A percentile compares a stretch with the other conserved stretches of the same genome.
These are phyloP conservation scores for Saposhnikovia divaricata DNA, from an alignment of 129 eudicot genomes.

Conservation along the genomic window DNA sequence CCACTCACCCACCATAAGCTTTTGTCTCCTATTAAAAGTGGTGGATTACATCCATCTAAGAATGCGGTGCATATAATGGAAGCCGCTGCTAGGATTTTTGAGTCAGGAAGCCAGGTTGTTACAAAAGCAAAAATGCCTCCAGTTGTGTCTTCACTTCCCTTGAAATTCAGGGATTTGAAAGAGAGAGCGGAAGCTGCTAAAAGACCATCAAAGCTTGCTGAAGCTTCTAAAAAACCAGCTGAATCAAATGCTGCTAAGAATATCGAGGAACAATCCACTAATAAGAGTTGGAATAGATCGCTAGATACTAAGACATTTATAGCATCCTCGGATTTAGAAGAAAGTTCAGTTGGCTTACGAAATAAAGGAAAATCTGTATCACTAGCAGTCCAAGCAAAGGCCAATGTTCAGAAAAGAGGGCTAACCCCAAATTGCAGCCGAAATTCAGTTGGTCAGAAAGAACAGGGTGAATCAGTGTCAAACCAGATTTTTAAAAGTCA, in stretches of 20 bases:
- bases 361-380: constrained; percentile 60
- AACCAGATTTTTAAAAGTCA: constrained; percentile 38
- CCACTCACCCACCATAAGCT: constrained; percentile 73
- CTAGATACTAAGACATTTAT: constrained; percentile 33
- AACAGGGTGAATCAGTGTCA: constrained; percentile 18
- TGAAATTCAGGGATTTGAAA: constrained; percentile 47
- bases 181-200: constrained; percentile 53
- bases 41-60: constrained; percentile 43
- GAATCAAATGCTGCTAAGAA: constrained; percentile 47
- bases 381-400: constrained; percentile 92
- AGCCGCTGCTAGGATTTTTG: constrained; percentile 77
- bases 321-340: constrained; percentile 33
- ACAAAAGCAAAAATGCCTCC: constrained; percentile 31
- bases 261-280: constrained; percentile 56
- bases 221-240: constrained; percentile 32
- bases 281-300: constrained; percentile 65
- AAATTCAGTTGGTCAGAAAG: constrained; percentile 24
- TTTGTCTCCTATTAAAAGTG: constrained; percentile 77
- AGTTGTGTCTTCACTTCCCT: constrained; percentile 58
- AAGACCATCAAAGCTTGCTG: constrained; percentile 40
- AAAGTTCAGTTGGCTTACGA: constrained; percentile 21
- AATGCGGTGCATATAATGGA: constrained; percentile 78
- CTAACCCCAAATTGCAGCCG: constrained; percentile 27
- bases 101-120: constrained; percentile 27
- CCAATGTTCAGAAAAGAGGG: constrained; percentile 82